Evolutionary conservation across 169 alveolate species (phyloP), one percentile per base, ranked within the genome.

Genomic region (Eimeria falciformis): DNA sequence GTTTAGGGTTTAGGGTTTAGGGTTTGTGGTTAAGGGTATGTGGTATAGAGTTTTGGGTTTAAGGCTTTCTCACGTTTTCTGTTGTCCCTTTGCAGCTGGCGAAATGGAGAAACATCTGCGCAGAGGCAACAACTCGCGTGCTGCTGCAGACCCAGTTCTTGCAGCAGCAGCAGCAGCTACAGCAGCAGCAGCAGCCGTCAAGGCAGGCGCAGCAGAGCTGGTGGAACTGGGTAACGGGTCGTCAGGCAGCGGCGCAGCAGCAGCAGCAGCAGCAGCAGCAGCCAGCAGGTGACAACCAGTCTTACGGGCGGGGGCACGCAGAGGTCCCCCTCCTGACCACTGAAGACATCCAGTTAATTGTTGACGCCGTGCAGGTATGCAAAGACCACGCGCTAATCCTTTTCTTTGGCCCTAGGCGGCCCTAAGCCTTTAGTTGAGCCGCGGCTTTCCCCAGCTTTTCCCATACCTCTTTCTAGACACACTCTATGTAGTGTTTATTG

Each of bases 21-120:
- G 46, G 79, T 68, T 68, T 68, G 7, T n/a, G 47, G 40, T 65
- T 65, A 27, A 56, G 75, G 75, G 75, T 62, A 25, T 62, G 29
- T 33, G 75, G 75, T 62, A 25, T 62, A 62, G 75, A 43, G 40
- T 6, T 6, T 62, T 9, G 75, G 75, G n/a, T n/a, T n/a, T n/a
- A n/a, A n/a, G n/a, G n/a, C 23, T 9, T 21, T 5, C 75, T 27
- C 2, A 0, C 45, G 33, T 21, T 7, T 7, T 37, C 33, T 78
- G 77, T 11, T 56, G 50, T 33, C 46, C 21, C 29, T 9, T 23
- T 75, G 68, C 93, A 89, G 93, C 93, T 96, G 56, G 98, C 98
- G 18, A 94, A 96, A 69, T 96, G 98, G 98, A 92, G 96, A 33
- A 82, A 94, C 66, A 96, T 95, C 3, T 95, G 97, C 91, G 89